phyloP scores from a whole-genome alignment of 2,329 filamentous ascomycete genomes.

The Sporothrix schenckii region DNA sequence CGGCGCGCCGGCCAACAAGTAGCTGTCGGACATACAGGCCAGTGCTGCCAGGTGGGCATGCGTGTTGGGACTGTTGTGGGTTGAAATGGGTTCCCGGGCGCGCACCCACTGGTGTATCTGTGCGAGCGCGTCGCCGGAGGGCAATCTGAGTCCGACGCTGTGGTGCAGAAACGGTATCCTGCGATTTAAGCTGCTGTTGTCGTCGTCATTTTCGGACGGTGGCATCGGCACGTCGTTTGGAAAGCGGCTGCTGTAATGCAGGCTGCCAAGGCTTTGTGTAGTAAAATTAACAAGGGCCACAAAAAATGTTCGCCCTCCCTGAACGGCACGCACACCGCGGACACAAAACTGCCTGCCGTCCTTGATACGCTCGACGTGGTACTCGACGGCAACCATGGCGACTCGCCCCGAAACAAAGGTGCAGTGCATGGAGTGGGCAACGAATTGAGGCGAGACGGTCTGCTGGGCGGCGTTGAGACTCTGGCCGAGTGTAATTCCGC shows the following conservation, averaged over 20 bases:
- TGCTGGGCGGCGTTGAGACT: conserved; percentile 13
- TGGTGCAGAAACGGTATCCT: background rate
- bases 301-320: background rate
- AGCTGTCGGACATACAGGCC: background rate
- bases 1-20: background rate
- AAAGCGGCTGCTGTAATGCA: background rate
- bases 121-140: background rate
- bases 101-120: conserved; percentile 13
- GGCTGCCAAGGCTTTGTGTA: background rate
- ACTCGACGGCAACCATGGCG: background rate
- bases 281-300: background rate
- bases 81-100: background rate
- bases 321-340: background rate
- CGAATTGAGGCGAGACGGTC: background rate
- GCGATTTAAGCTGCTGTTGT: no score
- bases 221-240: background rate
- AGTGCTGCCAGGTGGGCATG: background rate
- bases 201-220: background rate
- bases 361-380: conserved; percentile 5
- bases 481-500: conserved; percentile 13
- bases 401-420: background rate
- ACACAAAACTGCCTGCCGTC: background rate
- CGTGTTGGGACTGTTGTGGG: background rate
- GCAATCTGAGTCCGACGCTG: background rate
- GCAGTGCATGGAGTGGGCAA: conserved; percentile 12